These are phyloP conservation scores for Monosporozyma yasuniensis DNA, from an alignment of 805 yeast genomes.

Conservation along the genomic window DNA sequence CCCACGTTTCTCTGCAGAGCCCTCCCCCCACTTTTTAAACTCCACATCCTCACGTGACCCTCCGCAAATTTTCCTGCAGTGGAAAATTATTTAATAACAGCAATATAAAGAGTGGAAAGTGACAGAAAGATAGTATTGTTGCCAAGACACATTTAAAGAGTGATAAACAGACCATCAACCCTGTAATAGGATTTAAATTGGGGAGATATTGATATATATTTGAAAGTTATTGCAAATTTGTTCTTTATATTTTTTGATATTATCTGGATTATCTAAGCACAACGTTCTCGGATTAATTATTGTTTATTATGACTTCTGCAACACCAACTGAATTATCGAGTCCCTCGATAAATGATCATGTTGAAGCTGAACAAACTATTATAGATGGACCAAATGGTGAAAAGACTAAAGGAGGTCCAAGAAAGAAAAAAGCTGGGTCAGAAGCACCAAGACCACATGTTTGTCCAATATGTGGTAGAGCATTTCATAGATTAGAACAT, in stretches of 20 bases:
- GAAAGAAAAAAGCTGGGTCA: slow-evolving; percentile 8
- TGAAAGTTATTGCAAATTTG: no score
- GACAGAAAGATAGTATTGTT: neutral
- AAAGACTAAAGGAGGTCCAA: neutral
- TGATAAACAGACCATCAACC: no score
- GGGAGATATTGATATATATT: no score
- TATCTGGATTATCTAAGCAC: no score
- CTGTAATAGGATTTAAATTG: no score
- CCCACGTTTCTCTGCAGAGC: neutral
- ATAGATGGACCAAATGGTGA: neutral
- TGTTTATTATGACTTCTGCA: neutral
- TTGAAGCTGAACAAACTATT: neutral
- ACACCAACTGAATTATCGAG: neutral
- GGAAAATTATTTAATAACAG: neutral
- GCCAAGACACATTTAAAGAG: no score
- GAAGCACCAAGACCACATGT: slow-evolving; percentile 50
- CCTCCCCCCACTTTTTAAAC: neutral
- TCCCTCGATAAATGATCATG: neutral
- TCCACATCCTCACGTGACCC: neutral
- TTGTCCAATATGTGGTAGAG: slow-evolving; percentile 66
- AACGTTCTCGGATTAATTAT: no score
- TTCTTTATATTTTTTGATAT: no score
- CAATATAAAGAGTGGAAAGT: neutral
- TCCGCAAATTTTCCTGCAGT: neutral
- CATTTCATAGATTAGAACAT: slow-evolving; percentile 68